Base-by-base conservation (phyloP, 1,139 yeast species). In the Geotrichum phurueaensis region DNA sequence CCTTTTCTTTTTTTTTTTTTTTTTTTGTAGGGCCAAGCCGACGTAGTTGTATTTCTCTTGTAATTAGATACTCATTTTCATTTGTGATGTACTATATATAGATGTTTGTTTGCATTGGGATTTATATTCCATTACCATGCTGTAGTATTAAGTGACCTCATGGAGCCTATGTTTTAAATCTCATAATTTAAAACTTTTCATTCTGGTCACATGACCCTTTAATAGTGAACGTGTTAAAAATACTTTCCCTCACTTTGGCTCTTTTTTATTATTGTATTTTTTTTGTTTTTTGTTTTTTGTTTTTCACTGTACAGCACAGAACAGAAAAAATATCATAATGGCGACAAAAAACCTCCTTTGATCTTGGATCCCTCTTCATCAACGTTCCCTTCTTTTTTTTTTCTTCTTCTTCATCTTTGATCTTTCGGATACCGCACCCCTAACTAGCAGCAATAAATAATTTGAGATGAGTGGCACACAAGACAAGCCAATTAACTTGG, bases 391-490 rank as follows among this genome's bases (percentile, higher is more conserved):
- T 27, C 9, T 27, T 36, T 27, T 27, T 27, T 36, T 10, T 10
- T 36, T 36, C 6, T 36, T 36, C 18, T 36, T 36, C 18, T 2
- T 15, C 1, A 6, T 15, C 18, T 39, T n/a, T 7, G 47, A 39
- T 39, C 47, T 39, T 39, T 39, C 47, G 47, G 47, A 39, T 39
- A 39, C 22, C 20, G 9, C 47, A n/a, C 20, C n/a, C n/a, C 47
- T 18, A 39, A 39, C 22, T 22, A 39, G 9, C 27, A 23, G 6
- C 15, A 22, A 20, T 48, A 27, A 20, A 48, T 22, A 18, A 18
- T 13, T 25, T 13, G 39, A 33, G 18, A 58, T 58, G 60, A 58
- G 60, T 39, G 60, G 60, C n/a, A 54, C 58, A n/a, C 60, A 58
- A 47, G 57, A 54, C 15, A 54, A 52, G 50, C 60, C 60, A 13